Conservation (phyloP, 768 basidiomycete species). For the Plicaturopsis crispa region DNA sequence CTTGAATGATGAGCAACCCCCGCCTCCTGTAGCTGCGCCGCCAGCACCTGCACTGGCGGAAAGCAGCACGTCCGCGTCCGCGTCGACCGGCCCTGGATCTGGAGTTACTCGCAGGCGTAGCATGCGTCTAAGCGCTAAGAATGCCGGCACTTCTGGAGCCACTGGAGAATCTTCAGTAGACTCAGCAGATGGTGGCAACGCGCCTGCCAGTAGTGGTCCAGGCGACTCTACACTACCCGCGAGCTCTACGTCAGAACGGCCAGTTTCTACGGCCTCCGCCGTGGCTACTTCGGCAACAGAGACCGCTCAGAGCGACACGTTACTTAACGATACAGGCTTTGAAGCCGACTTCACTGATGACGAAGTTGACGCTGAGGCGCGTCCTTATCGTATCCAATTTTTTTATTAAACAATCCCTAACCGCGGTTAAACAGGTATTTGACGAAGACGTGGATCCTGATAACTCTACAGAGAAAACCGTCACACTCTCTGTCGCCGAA, state of each 20-base stretch:
- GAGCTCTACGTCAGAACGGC: constrained; percentile 18
- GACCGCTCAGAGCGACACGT: constrained; percentile 43
- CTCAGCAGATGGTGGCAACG: constrained; percentile 10
- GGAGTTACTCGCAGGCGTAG: constrained; percentile 66
- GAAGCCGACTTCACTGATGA: constrained; percentile 79
- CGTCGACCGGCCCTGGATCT: constrained; percentile 25
- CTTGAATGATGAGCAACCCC: constrained; percentile 4
- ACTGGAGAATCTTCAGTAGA: constrained; percentile 4
- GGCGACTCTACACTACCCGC: no score
- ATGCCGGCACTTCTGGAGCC: constrained; percentile 20
- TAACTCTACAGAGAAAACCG: constrained; percentile 71
- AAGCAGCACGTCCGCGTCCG: constrained; percentile 24
- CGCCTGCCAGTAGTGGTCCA: no score
- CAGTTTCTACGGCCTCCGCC: constrained; percentile 14
- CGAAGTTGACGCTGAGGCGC: constrained; percentile 70
- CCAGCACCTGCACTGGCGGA: constrained; percentile 18
- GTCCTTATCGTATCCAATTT: not conserved
- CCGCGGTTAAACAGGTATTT: constrained; percentile 51
- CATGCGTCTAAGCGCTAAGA: constrained; percentile 74
- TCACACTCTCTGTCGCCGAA: constrained; percentile 76
- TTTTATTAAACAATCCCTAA: constrained; percentile 1
- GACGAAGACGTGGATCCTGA: constrained; percentile 83
- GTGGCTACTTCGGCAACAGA: constrained; percentile 26
- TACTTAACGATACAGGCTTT: constrained; percentile 55
- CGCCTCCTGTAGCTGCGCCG: constrained; percentile 13